phyloP scores from a whole-genome alignment of 2,329 filamentous ascomycete species.

The Arachnomyces sp. region DNA sequence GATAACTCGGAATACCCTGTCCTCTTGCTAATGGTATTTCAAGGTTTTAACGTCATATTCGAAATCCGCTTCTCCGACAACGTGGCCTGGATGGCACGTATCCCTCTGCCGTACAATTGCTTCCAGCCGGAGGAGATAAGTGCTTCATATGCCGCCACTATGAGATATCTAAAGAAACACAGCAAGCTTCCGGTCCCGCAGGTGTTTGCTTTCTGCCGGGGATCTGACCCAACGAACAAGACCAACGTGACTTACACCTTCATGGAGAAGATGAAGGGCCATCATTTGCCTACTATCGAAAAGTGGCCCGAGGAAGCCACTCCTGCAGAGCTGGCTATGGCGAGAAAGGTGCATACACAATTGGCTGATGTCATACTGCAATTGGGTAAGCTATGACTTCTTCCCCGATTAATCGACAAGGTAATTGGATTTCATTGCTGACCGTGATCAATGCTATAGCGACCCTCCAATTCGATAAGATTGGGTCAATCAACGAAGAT shows the following conservation, averaged over 20 bases:
- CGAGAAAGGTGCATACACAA: conserved; percentile 4
- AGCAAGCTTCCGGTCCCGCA: conserved; percentile 4
- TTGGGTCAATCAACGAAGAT: conserved; percentile 4
- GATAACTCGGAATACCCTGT: neutral
- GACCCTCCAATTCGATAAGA: conserved; percentile 2
- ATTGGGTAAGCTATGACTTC: conserved; percentile 1
- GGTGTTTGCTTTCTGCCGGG: neutral
- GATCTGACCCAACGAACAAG: conserved; percentile 4
- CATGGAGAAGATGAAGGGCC: conserved; percentile 3
- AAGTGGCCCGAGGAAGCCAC: conserved; percentile 1
- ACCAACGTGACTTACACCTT: conserved; percentile 4
- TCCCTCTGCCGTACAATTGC: conserved; percentile 7
- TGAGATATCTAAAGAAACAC: conserved; percentile 6
- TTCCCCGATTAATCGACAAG: no score
- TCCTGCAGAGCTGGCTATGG: conserved; percentile 1
- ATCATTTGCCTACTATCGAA: conserved; percentile 2
- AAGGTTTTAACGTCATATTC: conserved; percentile 6
- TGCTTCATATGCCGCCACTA: conserved; percentile 4
- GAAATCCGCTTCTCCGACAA: conserved; percentile 4
- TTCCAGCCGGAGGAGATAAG: conserved; percentile 6
- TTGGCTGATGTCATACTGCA: conserved; percentile 5
- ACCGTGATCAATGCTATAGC: neutral
- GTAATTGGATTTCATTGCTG: neutral
- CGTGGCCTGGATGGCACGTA: conserved; percentile 6
- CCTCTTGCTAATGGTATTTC: neutral